These are phyloP conservation scores for Saccharomycopsis crataegensis DNA, from an alignment of 1,139 yeast species.

Conservation along the genomic window DNA sequence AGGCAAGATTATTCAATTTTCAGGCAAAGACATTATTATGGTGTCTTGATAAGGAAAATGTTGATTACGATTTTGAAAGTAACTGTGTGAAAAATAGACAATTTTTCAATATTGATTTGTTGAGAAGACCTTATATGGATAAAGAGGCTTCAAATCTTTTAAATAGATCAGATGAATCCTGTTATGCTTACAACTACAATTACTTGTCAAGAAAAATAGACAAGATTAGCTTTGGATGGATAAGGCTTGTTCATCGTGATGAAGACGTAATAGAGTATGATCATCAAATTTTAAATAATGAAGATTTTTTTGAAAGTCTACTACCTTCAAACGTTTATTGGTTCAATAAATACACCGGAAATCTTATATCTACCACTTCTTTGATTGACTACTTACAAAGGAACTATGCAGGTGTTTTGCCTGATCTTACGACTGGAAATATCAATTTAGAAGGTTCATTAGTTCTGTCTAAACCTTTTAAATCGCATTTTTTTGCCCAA, in stretches of 20 bases:
- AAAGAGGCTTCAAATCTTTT: constrained; percentile 12
- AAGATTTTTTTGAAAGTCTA: constrained; percentile 8
- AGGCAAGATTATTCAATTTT: constrained; percentile 44
- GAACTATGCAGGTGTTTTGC: constrained; percentile 7
- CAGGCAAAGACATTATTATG: constrained; percentile 61
- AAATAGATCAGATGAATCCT: background rate
- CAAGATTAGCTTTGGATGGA: constrained; percentile 48
- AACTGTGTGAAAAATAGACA: constrained; percentile 20
- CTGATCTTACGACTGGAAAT: background rate
- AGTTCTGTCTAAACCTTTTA: background rate
- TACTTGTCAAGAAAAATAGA: constrained; percentile 29
- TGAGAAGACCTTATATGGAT: constrained; percentile 18
- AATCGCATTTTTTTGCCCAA: constrained; percentile 37
- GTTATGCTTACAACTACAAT: constrained; percentile 21
- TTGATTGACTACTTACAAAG: constrained; percentile 27
- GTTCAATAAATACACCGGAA: constrained; percentile 46
- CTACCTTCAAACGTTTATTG: constrained; percentile 27
- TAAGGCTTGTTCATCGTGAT: constrained; percentile 14
- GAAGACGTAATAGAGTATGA: background rate
- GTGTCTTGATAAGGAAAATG: constrained; percentile 56
- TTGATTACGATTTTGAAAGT: constrained; percentile 31
- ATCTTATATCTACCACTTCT: constrained; percentile 32
- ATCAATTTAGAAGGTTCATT: constrained; percentile 15
- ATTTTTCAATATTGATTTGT: constrained; percentile 15
- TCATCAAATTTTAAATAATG: background rate